These are phyloP conservation scores for Suillus weaverae DNA, from an alignment of 768 basidiomycete species.

Conservation along the genomic window DNA sequence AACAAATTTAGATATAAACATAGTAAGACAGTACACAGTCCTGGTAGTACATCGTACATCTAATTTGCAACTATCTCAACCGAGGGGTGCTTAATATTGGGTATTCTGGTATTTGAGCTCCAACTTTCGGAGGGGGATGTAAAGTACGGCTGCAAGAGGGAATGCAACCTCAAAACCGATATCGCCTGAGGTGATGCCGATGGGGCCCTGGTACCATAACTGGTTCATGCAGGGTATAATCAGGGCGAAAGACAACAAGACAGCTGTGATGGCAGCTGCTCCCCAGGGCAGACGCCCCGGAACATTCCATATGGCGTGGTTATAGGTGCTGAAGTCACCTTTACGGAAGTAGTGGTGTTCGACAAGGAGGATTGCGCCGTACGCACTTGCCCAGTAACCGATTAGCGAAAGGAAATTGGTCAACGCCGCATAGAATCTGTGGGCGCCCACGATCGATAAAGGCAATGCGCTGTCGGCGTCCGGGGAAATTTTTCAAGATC, in stretches of 20 bases:
- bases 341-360: constrained; percentile 70
- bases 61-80: background rate
- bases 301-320: constrained; percentile 51
- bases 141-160: constrained; percentile 44
- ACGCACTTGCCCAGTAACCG: constrained; percentile 62
- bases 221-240: constrained; percentile 71
- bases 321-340: constrained; percentile 49
- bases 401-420: constrained; percentile 69
- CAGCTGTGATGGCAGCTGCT: constrained; percentile 56
- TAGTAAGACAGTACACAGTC: background rate
- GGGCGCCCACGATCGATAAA: constrained; percentile 67
- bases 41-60: background rate
- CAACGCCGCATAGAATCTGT: constrained; percentile 61
- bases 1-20: background rate
- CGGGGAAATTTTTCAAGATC: constrained; percentile 3
- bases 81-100: constrained; percentile 10
- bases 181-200: constrained; percentile 64
- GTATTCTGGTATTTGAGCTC: constrained; percentile 40
- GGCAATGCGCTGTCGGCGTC: constrained; percentile 54
- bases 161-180: constrained; percentile 70
- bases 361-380: constrained; percentile 55
- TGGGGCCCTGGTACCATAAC: constrained; percentile 69
- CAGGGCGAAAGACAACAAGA: constrained; percentile 51
- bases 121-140: constrained; percentile 53
- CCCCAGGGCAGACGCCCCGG: constrained; percentile 58